Conservation (phyloP, 495 filamentous ascomycete species). For the Penicillium samsonianum region DNA sequence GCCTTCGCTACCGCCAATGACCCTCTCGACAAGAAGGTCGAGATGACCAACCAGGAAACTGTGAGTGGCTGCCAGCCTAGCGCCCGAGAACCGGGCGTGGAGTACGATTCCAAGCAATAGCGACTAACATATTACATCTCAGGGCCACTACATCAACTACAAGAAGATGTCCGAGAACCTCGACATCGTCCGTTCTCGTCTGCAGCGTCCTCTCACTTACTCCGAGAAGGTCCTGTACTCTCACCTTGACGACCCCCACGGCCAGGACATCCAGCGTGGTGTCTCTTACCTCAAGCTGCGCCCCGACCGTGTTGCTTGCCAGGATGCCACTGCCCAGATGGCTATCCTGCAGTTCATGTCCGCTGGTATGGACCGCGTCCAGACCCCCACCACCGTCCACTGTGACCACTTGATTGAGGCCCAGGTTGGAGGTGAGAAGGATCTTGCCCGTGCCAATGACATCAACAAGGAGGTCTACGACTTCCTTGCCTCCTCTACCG, state of each 20-base stretch:
- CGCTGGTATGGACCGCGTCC: constrained; percentile 90
- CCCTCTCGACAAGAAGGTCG: constrained; percentile 74
- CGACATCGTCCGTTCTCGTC: constrained; percentile 77
- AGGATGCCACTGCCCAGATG: constrained; percentile 99
- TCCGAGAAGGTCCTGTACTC: constrained; percentile 99
- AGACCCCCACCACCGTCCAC: constrained; percentile 95
- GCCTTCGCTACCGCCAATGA: constrained; percentile 63
- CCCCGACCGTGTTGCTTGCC: constrained; percentile 97
- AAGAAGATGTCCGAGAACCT: constrained; percentile 99
- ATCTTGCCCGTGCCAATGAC: constrained; percentile 83
- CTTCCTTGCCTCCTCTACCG: constrained; percentile 91
- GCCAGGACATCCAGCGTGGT: constrained; percentile 93
- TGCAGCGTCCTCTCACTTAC: constrained; percentile 91
- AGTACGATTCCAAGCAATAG: background rate
- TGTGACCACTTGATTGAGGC: constrained; percentile 99
- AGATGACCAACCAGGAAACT: constrained; percentile 78
- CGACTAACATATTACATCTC: constrained; percentile 8
- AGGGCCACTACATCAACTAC: constrained; percentile 77
- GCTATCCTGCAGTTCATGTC: constrained; percentile 99
- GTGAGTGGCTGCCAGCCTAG: constrained; percentile 35
- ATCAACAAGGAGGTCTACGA: constrained; percentile 99
- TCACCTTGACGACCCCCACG: constrained; percentile 95
- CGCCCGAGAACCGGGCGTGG: background rate
- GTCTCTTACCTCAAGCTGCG: constrained; percentile 93
- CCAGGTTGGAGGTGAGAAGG: constrained; percentile 89